These are phyloP conservation scores for Boehmeria nivea DNA, from an alignment of 306 rosid species.

Conservation along the genomic window DNA sequence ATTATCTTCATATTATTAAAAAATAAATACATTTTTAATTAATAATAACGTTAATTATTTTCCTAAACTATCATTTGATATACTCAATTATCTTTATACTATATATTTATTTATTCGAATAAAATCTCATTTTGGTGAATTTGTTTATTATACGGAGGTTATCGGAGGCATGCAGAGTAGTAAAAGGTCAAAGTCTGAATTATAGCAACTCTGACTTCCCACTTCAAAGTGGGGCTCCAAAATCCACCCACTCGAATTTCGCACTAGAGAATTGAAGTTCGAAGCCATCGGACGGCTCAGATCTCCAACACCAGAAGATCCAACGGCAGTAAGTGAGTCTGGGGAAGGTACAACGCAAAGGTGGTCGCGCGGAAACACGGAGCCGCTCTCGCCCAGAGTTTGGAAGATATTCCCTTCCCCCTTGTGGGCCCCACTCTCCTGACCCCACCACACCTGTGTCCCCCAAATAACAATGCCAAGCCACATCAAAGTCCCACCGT, in stretches of 20 bases:
- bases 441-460: no score
- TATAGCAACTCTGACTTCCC: slow-evolving; percentile 1
- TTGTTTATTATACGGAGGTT: no score
- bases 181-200: neutral
- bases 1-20: no score
- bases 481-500: slow-evolving; percentile 14
- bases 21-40: no score
- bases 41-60: no score
- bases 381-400: slow-evolving; percentile 66
- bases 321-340: neutral
- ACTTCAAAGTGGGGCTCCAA: slow-evolving; percentile 9
- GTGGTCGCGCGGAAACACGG: slow-evolving; percentile 66
- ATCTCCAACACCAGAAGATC: neutral
- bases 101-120: no score
- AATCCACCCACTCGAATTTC: slow-evolving; percentile 2
- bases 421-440: slow-evolving; percentile 11
- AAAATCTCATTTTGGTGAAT: no score
- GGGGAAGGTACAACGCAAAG: neutral
- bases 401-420: slow-evolving; percentile 37
- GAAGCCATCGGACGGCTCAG: neutral
- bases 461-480: neutral
- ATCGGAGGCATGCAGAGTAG: no score
- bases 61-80: no score
- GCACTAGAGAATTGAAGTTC: neutral
- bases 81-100: no score